These are phyloP conservation scores for Tricholoma hemisulphureum DNA, from an alignment of 768 basidiomycete species.

Conservation along the genomic window DNA sequence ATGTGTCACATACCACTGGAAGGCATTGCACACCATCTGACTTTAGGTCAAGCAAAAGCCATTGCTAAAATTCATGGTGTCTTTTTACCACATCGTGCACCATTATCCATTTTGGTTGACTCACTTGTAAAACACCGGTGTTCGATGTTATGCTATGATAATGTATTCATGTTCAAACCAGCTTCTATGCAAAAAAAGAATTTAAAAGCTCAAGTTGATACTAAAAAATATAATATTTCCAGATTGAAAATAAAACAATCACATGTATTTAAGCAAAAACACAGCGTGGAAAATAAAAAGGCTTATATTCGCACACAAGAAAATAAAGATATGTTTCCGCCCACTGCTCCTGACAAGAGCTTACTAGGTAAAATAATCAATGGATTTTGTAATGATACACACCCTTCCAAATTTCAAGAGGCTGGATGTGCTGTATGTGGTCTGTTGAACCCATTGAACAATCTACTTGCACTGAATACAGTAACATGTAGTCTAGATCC, in stretches of 20 bases:
- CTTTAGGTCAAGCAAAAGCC: neutral
- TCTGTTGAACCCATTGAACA: neutral
- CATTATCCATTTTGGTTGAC: neutral
- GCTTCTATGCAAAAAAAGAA: neutral
- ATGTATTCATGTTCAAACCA: constrained; percentile 1
- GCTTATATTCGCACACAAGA: neutral
- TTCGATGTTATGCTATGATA: neutral
- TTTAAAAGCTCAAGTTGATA: neutral
- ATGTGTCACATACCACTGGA: neutral
- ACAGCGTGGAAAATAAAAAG: neutral
- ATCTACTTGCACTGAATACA: neutral
- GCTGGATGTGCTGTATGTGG: neutral
- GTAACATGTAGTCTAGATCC: neutral
- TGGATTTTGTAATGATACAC: neutral
- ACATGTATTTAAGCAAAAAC: neutral
- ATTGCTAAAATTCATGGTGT: neutral
- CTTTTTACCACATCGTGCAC: neutral
- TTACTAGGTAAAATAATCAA: neutral
- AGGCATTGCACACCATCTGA: neutral
- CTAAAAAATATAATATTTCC: neutral
- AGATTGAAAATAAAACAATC: neutral
- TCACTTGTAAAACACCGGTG: neutral
- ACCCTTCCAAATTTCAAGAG: neutral
- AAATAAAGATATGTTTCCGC: neutral
- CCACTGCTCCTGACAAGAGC: neutral